Base-by-base conservation (phyloP, 225 moss, liverwort and hornwort species). In the Physcomitrellopsis africana region DNA sequence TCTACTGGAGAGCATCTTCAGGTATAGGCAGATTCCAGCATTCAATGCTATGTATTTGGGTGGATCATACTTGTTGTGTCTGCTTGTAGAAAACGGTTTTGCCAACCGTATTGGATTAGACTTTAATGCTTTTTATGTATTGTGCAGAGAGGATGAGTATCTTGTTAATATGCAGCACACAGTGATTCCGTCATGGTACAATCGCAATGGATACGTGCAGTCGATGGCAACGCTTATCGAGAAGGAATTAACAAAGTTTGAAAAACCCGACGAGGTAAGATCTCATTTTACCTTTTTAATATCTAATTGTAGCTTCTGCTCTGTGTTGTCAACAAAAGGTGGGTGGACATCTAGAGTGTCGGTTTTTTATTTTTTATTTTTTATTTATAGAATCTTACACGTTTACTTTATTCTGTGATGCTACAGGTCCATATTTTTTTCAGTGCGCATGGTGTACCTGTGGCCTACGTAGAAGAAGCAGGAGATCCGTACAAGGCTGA, bases 101-200 rank as follows among this genome's bases (percentile, higher is more conserved):
- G 16, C 0, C 16, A 47, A 60, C 15, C 24, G 17, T 22, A 15
- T 45, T 37, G 32, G 46, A 68, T 11, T 19, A 18, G 42, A 20
- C 26, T 53, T 19, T 55, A 41, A 70, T 53, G 32, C 13, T 74
- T 53, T 44, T 63, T 7, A n/a, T 79, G 20, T 76, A 12, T 29
- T 29, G 65, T 65, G 68, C 90, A 96, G 96, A 87, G 86, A 91
- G 86, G 96, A 97, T 76, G 96, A 97, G 76, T 97, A 97, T 78
- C 81, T 97, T 63, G 96, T 97, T 24, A 94, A 97, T 69, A 97
- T 97, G 96, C 96, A 97, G 81, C 96, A 97, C 79, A 97, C 96
- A 49, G 96, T 97, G 45, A 97, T 97, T 61, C 96, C 96, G 1
- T 97, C 94, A 49, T 97, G 94, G 96, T 97, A 94, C 79, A 90